Base-by-base conservation (phyloP, 108 stramenopile genomes). In the Fragilaria crotonensis region DNA sequence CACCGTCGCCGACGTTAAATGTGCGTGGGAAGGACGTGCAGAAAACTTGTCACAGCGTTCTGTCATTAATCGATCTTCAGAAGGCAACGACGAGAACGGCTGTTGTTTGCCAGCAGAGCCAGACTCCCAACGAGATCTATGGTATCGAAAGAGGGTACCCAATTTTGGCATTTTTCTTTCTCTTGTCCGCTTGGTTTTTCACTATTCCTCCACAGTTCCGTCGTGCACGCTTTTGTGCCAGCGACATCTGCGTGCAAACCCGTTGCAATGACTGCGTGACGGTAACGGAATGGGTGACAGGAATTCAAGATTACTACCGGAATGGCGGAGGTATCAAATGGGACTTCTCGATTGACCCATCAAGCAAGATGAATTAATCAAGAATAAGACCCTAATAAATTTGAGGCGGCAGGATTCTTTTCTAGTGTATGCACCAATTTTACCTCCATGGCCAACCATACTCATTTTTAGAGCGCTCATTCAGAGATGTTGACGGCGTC, bases 161-260 rank as follows among this genome's bases (percentile, higher is more conserved):
- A 11, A 7, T 41, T 7, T 14, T 41, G 14, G 36, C 11, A 41
- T 41, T 41, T 14, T 7, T 14, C 14, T 41, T 41, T 41, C 36
- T 41, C 36, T 14, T 41, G 11, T 41, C 36, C 36, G 36, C 36
- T 41, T 78, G 76, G 76, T 36, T 73, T 29, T 78, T 78, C 33
- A 41, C 72, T n/a, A 70, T 78, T 46, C 76, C 76, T 2, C 32
- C 57, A 25, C 72, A 78, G 32, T 78, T 68, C 57, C 72, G 76
- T 22, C 63, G 76, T 33, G 68, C 72, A 22, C 44, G 64, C 25
- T 48, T 78, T 45, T 75, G 70, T 57, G 22, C 36, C 21, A 33
- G n/a, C 19, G 25, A 58, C 7, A 22, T 54, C 17, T 22, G 45
- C 0, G 48, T 48, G 9, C 7, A 14, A 7, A 7, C 14, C 14